Evolutionary conservation across 371 early-diverging fungal genomes (phyloP), one percentile per base, ranked within the genome.

Genomic region (Mortierella sp.): DNA sequence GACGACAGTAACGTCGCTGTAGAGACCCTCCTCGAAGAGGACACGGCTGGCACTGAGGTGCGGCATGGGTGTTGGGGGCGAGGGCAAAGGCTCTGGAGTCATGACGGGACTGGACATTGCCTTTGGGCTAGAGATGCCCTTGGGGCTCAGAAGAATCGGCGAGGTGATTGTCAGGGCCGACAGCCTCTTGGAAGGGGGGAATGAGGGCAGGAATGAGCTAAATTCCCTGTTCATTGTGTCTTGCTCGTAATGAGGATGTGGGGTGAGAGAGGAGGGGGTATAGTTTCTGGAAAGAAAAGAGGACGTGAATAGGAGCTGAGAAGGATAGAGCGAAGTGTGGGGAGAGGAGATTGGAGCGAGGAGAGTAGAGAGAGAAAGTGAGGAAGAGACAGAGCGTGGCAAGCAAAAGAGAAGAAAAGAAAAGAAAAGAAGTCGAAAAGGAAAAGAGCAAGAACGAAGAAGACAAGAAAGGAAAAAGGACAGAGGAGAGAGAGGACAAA

Each of bases 11-110:
- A 86, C 60, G 54, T 86, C 86, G 73, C 82, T 86, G 74, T 86
- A 86, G 54, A 80, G 82, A 3, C 86, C 86, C 60, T 86, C 82
- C 47, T 86, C 86, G 55, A 86, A 86, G 10, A 86, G 78, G 19
- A 86, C 86, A 16, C 86, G 82, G 47, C 86, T 86, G 42, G 86
- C 86, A 21, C 82, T 86, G 34, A 86, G 82, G 26, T 86, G 86
- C 19, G 86, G 73, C 82, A 86, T 80, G 28, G 86, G 86, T 0
- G 78, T 72, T 3, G 82, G 80, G 0, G 75, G 55, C 11, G 68
- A 68, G 68, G 68, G 68, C 44, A 68, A 42, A 3, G 79, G 82
- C 76, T 80, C 86, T 48, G 86, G 86, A 7, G 82, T 74, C 19
- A 77, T 55, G 26, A 79, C 54, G 19, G 86, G 86, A 31, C 79